A percentile compares a stretch with the other conserved stretches of the same genome.
Evolutionary conservation across 345 rosid genomes (phyloP).

Genomic region (Streptanthus diversifolius): DNA sequence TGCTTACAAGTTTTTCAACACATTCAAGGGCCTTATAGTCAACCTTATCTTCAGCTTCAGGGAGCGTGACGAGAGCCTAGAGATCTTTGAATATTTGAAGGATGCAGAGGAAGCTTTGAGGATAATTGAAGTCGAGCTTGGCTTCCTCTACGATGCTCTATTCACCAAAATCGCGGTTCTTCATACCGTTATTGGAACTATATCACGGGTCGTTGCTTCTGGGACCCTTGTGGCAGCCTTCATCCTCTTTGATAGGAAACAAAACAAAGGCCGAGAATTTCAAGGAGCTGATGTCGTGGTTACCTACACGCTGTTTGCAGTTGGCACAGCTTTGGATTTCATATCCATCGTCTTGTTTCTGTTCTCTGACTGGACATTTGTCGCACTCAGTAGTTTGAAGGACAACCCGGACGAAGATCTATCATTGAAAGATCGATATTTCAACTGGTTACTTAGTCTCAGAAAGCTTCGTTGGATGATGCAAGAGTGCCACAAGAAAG

Average conservation of each 20-base stretch:
- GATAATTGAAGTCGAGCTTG: conserved; percentile 59
- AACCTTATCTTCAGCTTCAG: conserved; percentile 54
- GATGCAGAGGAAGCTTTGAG: conserved; percentile 42
- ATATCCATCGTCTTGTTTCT: conserved; percentile 39
- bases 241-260: conserved; percentile 33
- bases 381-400: conserved; percentile 17
- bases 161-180: conserved; percentile 49
- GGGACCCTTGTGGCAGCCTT: conserved; percentile 35
- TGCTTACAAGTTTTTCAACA: conserved; percentile 39
- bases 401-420: neutral
- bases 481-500: neutral
- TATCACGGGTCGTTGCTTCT: conserved; percentile 34
- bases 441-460: conserved; percentile 21
- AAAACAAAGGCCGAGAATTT: conserved; percentile 29
- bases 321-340: conserved; percentile 49
- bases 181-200: conserved; percentile 32
- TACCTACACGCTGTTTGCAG: conserved; percentile 46
- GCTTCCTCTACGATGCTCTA: conserved; percentile 59
- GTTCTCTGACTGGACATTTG: conserved; percentile 58
- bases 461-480: conserved; percentile 24
- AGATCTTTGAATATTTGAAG: conserved; percentile 28
- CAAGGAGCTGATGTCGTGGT: conserved; percentile 39
- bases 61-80: conserved; percentile 46
- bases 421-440: neutral
- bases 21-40: conserved; percentile 57